These are phyloP conservation scores for Coemansia sp. DNA, from an alignment of 192 early-diverging fungal species.

Conservation along the genomic window DNA sequence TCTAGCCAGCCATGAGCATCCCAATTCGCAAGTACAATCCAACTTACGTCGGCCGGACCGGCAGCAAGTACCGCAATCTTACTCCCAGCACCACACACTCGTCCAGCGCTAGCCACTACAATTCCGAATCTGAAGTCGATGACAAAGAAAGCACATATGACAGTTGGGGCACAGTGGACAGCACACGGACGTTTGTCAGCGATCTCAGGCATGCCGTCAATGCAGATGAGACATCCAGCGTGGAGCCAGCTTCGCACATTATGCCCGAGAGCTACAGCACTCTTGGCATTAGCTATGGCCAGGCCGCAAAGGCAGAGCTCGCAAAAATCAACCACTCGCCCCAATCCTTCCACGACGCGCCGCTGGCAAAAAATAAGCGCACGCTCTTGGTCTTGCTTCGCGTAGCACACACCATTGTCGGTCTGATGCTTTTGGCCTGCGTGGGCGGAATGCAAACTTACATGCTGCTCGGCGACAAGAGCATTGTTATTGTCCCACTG, in stretches of 20 bases:
- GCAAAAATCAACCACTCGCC: constrained; percentile 1
- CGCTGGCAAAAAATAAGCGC: neutral
- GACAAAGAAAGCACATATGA: constrained; percentile 5
- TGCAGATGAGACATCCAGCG: neutral
- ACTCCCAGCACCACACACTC: constrained; percentile 11
- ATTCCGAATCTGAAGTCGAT: constrained; percentile 10
- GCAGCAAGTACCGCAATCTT: constrained; percentile 10
- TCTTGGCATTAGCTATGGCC: neutral
- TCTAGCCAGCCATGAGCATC: constrained; percentile 6
- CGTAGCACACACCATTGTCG: constrained; percentile 9
- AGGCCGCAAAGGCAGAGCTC: neutral
- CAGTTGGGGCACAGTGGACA: constrained; percentile 8
- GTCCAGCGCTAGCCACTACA: constrained; percentile 2
- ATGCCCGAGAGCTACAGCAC: constrained; percentile 13
- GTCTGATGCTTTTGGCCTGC: constrained; percentile 12
- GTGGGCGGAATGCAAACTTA: constrained; percentile 40
- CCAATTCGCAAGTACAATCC: constrained; percentile 21
- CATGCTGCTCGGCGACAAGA: constrained; percentile 25
- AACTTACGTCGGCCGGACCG: neutral
- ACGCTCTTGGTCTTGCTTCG: constrained; percentile 19
- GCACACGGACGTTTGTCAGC: constrained; percentile 9
- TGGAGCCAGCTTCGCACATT: constrained; percentile 8
- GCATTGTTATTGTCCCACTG: constrained; percentile 30
- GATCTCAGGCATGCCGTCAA: neutral
- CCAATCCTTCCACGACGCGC: neutral